Evolutionary conservation across 352 stramenopile genomes (phyloP), one percentile per base, ranked within the genome.

Genomic region (Globisporangium carolinianum): DNA sequence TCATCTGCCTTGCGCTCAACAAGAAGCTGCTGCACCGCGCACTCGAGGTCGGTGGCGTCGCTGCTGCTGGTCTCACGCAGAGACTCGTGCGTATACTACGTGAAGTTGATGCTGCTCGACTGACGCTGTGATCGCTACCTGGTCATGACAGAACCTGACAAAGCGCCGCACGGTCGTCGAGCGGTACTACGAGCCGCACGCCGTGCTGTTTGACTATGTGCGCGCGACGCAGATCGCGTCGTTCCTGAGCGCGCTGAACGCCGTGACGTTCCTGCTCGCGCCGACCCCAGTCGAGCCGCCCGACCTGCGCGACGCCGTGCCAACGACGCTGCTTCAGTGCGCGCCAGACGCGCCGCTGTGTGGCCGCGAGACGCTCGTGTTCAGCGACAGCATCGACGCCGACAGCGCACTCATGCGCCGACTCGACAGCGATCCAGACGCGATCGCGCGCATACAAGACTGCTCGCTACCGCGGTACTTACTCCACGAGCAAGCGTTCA

Each of bases 21-120:
- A 87, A 82, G 57, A 76, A 77, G 39, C 76, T 93, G 38, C 71
- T 93, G 8, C 83, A 89, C 41, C 76, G 76, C 36, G 83, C 79
- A 1, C 80, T 93, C 35, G 83, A 93, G 66, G 61, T 45, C 32
- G 1, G 18, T 47, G 8, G 12, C 41, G 15, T 15, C 7, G 5
- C 45, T 24, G 14, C 43, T 17, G 1, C 7, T 15, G 38, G 0
- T 42, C 41, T 46, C 41, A n/a, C 7, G 10, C 9, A 5, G 41
- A 46, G 41, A 2, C 10, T 14, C 8, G 39, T 11, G 39, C 1
- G 9, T 32, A n/a, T 8, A 43, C 39, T 6, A n/a, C 49, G 12
- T 48, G 24, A 11, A 9, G 3, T 42, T 36, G 32, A 51, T 62
- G 36, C 54, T 15, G 15, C 10, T 47, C 5, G 17, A 48, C 45